Conservation (phyloP, 805 yeast species). For the Spathaspora passalidarum region DNA sequence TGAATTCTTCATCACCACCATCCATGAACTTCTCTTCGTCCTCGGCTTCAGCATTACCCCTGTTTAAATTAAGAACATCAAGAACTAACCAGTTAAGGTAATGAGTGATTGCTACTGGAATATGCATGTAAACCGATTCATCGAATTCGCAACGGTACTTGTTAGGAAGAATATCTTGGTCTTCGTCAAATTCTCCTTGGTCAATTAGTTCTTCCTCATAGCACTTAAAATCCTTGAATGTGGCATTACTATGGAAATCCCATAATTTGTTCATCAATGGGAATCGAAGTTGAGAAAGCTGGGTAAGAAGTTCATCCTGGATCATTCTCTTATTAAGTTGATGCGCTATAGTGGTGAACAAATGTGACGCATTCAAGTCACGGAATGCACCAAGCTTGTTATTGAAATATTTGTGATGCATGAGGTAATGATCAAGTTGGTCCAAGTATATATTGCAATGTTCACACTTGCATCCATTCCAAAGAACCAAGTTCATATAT, state of each 20-base stretch:
- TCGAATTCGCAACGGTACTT: neutral
- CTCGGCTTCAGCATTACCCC: slow-evolving; percentile 42
- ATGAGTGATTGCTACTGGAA: slow-evolving; percentile 27
- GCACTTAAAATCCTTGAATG: slow-evolving; percentile 24
- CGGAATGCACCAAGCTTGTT: slow-evolving; percentile 43
- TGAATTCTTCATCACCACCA: slow-evolving; percentile 24
- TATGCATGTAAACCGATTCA: neutral
- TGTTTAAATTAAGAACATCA: slow-evolving; percentile 29
- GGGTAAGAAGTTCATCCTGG: slow-evolving; percentile 11
- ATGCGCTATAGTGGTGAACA: slow-evolving; percentile 53
- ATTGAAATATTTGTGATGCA: slow-evolving; percentile 62
- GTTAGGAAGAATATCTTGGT: slow-evolving; percentile 4
- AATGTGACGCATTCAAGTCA: slow-evolving; percentile 59
- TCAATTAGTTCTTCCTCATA: slow-evolving; percentile 30
- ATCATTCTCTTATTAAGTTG: slow-evolving; percentile 34
- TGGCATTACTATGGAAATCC: slow-evolving; percentile 26
- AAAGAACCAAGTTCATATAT: slow-evolving; percentile 61
- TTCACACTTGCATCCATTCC: slow-evolving; percentile 74
- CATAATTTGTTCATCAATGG: slow-evolving; percentile 24
- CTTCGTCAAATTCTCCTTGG: slow-evolving; percentile 37
- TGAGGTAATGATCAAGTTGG: slow-evolving; percentile 55
- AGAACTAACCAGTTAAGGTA: slow-evolving; percentile 31
- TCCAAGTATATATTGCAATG: slow-evolving; percentile 52
- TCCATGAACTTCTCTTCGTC: slow-evolving; percentile 31
- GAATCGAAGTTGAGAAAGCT: slow-evolving; percentile 9